phyloP scores from a whole-genome alignment of 352 stramenopile species.

The Globisporangium orthogonon region DNA sequence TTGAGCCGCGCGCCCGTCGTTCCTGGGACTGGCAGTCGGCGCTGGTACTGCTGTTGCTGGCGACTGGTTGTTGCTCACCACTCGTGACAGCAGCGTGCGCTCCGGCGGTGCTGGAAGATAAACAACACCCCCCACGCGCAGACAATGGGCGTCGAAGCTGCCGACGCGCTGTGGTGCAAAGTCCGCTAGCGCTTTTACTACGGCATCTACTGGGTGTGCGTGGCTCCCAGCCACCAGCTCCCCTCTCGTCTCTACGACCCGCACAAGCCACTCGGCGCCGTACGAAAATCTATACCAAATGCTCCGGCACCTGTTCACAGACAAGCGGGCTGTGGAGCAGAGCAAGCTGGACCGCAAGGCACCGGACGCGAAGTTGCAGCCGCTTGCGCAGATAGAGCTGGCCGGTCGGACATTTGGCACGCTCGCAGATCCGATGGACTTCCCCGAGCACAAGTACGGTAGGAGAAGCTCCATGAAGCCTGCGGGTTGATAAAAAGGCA shows the following conservation, averaged over 20 bases:
- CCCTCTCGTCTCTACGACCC: conserved; percentile 27
- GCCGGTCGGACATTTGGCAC: conserved; percentile 29
- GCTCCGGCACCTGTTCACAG: conserved; percentile 8
- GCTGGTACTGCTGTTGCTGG: no score
- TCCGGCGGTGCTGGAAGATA: not conserved
- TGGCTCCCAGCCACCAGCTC: conserved; percentile 33
- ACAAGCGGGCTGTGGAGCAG: conserved; percentile 9
- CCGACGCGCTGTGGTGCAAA: conserved; percentile 16
- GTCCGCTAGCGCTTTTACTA: conserved; percentile 43
- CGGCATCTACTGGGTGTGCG: conserved; percentile 32
- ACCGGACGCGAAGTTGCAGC: conserved; percentile 16
- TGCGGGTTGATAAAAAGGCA: no score
- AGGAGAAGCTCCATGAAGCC: no score
- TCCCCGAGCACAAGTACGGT: conserved; percentile 25
- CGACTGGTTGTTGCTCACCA: no score
- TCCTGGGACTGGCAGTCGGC: no score
- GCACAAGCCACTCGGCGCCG: conserved; percentile 11
- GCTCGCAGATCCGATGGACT: conserved; percentile 28
- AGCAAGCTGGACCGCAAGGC: conserved; percentile 9
- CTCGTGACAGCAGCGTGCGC: no score
- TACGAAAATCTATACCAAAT: conserved; percentile 39
- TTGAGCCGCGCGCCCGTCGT: no score
- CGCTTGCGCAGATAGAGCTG: conserved; percentile 22
- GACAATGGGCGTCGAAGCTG: not conserved
- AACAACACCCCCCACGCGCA: not conserved